Conservation (phyloP, 2,329 filamentous ascomycete species). For the Diaporthe caulivora region DNA sequence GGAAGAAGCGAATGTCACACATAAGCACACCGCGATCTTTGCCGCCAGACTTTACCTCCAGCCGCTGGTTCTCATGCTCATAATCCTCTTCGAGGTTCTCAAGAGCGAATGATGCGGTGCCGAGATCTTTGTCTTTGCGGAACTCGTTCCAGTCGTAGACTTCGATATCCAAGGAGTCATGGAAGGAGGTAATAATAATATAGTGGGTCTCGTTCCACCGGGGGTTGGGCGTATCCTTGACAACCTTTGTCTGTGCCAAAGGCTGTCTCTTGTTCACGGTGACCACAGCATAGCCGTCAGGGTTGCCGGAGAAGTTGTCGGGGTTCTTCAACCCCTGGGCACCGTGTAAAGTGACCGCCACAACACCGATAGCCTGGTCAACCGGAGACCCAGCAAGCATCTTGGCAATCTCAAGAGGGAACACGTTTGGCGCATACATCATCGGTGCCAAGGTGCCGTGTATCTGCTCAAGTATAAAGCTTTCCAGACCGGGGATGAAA, state of each 20-base stretch:
- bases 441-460: conserved; percentile 94
- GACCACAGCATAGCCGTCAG: conserved; percentile 89
- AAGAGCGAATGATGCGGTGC: conserved; percentile 85
- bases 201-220: conserved; percentile 98
- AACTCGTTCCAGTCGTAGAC: conserved; percentile 95
- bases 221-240: conserved; percentile 87
- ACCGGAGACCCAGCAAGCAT: conserved; percentile 95
- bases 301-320: conserved; percentile 91
- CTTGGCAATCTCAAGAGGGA: conserved; percentile 98
- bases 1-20: conserved; percentile 94
- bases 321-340: conserved; percentile 94
- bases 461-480: conserved; percentile 95
- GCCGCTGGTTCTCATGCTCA: conserved; percentile 84
- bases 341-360: conserved; percentile 91
- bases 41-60: conserved; percentile 88
- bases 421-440: conserved; percentile 98
- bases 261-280: conserved; percentile 86
- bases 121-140: conserved; percentile 96
- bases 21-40: conserved; percentile 84
- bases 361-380: conserved; percentile 93
- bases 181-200: conserved; percentile 91
- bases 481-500: conserved; percentile 94
- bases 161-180: conserved; percentile 86
- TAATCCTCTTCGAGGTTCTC: conserved; percentile 83
- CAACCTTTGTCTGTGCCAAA: conserved; percentile 88